A percentile compares a stretch with the other conserved stretches of the same genome.
phyloP scores from a whole-genome alignment of 768 basidiomycete genomes.

The Gyrodon lividus region DNA sequence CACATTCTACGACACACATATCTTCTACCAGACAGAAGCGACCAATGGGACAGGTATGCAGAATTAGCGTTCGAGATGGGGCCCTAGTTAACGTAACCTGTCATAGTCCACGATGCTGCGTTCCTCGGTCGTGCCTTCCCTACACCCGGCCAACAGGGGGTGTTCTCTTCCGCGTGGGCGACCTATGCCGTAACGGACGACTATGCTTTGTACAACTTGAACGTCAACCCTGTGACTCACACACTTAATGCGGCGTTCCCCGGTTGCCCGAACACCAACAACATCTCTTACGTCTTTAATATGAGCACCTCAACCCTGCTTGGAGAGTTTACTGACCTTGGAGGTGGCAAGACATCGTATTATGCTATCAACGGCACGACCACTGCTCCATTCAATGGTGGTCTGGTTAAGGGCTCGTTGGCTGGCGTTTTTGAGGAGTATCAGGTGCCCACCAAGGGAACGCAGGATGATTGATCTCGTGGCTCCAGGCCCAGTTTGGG shows the following conservation, averaged over 20 bases:
- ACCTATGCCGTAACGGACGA: conserved; percentile 15
- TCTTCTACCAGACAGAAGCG: conserved; percentile 14
- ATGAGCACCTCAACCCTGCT: not conserved
- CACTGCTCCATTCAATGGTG: conserved; percentile 1
- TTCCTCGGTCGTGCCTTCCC: conserved; percentile 15
- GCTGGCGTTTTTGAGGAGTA: conserved; percentile 9
- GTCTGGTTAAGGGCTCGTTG: not conserved
- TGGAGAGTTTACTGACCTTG: conserved; percentile 8
- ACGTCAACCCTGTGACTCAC: not conserved
- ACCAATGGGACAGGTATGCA: conserved; percentile 9
- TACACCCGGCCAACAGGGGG: not conserved
- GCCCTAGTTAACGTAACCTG: not conserved
- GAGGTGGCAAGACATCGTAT: conserved; percentile 13
- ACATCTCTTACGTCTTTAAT: conserved; percentile 10
- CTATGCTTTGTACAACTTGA: not conserved
- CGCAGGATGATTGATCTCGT: not conserved
- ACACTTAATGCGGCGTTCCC: conserved; percentile 2
- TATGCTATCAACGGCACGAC: conserved; percentile 11
- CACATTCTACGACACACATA: conserved; percentile 10
- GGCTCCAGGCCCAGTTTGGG: too few relatives aligned
- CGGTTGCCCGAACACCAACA: conserved; percentile 3
- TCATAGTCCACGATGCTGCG: conserved; percentile 11
- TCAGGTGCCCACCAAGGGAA: not conserved
- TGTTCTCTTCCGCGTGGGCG: conserved; percentile 8
- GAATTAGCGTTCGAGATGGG: too few relatives aligned